Base-by-base conservation (phyloP, 495 filamentous ascomycete species). In the Penicillium samsonianum region DNA sequence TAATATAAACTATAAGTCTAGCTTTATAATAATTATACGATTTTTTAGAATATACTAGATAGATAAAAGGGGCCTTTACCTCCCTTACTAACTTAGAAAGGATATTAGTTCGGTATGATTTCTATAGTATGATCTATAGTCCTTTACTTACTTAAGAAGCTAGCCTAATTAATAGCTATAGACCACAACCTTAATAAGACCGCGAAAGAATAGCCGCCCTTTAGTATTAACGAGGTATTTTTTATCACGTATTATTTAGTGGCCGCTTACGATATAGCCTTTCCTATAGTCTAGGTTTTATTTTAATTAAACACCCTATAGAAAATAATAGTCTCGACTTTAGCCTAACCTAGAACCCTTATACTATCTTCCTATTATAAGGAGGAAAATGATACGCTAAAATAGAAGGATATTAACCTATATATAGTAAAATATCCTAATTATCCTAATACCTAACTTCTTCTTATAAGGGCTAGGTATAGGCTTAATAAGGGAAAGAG, bases 341-440 rank as follows among this genome's bases (percentile, higher is more conserved):
- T 35, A 44, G 67, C 59, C 6, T 47, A 59, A 43, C 59, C 61
- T 30, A 31, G 64, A 25, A 69, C 57, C 4, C 40, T 69, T 1
- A 26, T 67, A 11, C 42, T 59, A 26, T 63, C 64, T 22, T 56
- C 48, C 2, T 69, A 69, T 26, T 51, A 47, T 61, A 8, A 44
- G 50, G 22, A 23, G 25, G 25, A 26, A 12, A 64, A 65, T 22
- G 55, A 69, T 50, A 43, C 67, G 5, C 52, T 67, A 35, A 65
- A 65, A 63, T 69, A 44, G 61, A 61, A 65, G 45, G 58, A 67
- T 58, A 65, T 69, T 52, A 45, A 68, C 16, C 54, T 68, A 12
- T 68, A 52, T 45, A 68, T 65, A 26, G 60, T 68, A 26, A 68
- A 64, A 40, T 17, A 67, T 38, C 64, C 62, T 4, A 51, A 69